A percentile compares a stretch with the other conserved stretches of the same genome.
Conservation (phyloP, 2,329 filamentous ascomycete genomes). For the Fusarium sp. region DNA sequence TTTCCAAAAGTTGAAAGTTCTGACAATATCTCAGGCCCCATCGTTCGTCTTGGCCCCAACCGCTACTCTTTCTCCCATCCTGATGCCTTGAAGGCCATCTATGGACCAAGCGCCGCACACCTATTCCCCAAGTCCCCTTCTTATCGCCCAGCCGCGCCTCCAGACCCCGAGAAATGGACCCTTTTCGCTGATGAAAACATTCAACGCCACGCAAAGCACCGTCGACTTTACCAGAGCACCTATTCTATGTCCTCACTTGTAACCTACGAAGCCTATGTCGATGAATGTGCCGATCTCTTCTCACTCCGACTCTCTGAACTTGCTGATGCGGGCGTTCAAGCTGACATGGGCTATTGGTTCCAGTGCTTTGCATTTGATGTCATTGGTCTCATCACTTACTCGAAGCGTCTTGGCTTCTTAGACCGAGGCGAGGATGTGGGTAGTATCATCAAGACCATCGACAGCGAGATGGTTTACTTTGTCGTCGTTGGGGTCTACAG, state of each 20-base stretch:
- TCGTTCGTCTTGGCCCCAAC: conserved; percentile 17
- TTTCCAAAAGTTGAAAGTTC: neutral
- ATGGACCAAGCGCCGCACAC: conserved; percentile 1
- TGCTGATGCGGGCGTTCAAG: fast-evolving
- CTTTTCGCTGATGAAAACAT: conserved; percentile 20
- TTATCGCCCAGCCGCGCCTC: conserved; percentile 5
- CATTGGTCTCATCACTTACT: conserved; percentile 30
- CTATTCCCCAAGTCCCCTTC: conserved; percentile 30
- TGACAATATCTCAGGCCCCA: neutral
- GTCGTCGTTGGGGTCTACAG: conserved; percentile 12
- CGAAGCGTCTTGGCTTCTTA: conserved; percentile 23
- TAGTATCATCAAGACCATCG: conserved; percentile 15
- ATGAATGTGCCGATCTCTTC: conserved; percentile 27
- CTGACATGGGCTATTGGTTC: conserved; percentile 30
- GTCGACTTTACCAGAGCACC: conserved; percentile 20
- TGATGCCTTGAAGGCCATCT: conserved; percentile 25
- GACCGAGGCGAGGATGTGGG: conserved; percentile 22
- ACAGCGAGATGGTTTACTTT: conserved; percentile 12
- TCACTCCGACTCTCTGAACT: conserved; percentile 9
- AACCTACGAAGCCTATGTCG: conserved; percentile 19
- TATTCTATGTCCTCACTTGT: conserved; percentile 34
- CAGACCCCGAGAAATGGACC: conserved; percentile 1
- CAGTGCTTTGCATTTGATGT: conserved; percentile 35
- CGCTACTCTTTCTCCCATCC: conserved; percentile 19
- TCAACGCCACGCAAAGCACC: conserved; percentile 1